Evolutionary conservation across 1,284 basidiomycete species (phyloP).

Genomic region (Puccinia horiana): DNA sequence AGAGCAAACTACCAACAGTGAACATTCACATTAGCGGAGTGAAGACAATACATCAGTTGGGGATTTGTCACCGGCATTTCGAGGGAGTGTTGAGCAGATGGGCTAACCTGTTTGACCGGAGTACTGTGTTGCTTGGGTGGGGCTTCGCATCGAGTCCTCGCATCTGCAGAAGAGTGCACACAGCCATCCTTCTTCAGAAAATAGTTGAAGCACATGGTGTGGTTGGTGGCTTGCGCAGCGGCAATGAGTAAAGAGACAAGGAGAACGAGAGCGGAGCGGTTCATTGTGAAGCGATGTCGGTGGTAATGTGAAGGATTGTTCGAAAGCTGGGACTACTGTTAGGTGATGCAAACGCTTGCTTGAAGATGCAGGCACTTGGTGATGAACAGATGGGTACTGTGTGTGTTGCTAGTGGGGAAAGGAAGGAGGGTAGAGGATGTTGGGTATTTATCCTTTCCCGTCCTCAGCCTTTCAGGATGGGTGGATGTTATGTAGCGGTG

Average conservation of each 20-base stretch:
- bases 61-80: background rate
- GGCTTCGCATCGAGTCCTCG: slow-evolving; percentile 4
- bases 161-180: slow-evolving; percentile 7
- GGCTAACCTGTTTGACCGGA: background rate
- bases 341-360: background rate
- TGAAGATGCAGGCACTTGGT: too few relatives aligned
- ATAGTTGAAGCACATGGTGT: slow-evolving; percentile 33
- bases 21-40: background rate
- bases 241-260: background rate
- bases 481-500: too few relatives aligned
- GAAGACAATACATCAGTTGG: background rate
- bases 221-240: slow-evolving; percentile 13
- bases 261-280: background rate
- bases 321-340: background rate
- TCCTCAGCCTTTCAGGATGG: too few relatives aligned
- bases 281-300: background rate
- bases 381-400: too few relatives aligned
- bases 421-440: too few relatives aligned
- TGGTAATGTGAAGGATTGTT: background rate
- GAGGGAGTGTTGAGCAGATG: too few relatives aligned
- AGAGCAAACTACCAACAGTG: background rate
- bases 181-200: slow-evolving; percentile 41
- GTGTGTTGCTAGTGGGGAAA: too few relatives aligned
- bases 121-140: background rate
- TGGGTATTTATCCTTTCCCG: too few relatives aligned